Evolutionary conservation across 2,329 filamentous ascomycete species (phyloP).

Genomic region (Sporothrix sp.): DNA sequence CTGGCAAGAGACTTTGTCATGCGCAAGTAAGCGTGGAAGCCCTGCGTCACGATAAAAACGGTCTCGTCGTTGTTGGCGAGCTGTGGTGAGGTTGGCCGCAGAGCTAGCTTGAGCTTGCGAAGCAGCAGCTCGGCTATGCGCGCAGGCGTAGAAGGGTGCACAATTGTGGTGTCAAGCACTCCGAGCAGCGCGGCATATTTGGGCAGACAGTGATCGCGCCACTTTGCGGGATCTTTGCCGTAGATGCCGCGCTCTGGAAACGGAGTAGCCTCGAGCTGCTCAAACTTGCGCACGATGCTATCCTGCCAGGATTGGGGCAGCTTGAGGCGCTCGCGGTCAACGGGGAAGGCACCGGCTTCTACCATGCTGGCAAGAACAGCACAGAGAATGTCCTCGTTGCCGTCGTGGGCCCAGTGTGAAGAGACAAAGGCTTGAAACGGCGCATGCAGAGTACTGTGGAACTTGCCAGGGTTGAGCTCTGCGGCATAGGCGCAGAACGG

Average conservation of each 20-base stretch:
- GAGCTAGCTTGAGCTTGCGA: conserved; percentile 54
- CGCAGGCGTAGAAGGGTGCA: conserved; percentile 57
- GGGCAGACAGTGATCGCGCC: conserved; percentile 53
- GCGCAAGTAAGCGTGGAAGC: conserved; percentile 62
- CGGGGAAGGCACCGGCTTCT: conserved; percentile 43
- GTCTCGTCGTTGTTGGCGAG: conserved; percentile 48
- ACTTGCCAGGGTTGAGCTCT: conserved; percentile 61
- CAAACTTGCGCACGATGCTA: conserved; percentile 61
- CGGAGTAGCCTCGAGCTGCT: conserved; percentile 51
- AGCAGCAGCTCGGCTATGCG: conserved; percentile 57
- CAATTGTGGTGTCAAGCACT: conserved; percentile 49
- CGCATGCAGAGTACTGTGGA: conserved; percentile 66
- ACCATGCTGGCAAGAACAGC: conserved; percentile 59
- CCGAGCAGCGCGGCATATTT: conserved; percentile 59
- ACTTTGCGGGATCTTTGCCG: conserved; percentile 51
- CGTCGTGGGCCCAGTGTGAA: conserved; percentile 57
- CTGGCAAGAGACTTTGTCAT: conserved; percentile 49
- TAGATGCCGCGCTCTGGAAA: conserved; percentile 55
- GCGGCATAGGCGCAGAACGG: conserved; percentile 77
- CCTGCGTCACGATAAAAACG: conserved; percentile 65
- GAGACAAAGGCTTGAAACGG: conserved; percentile 79
- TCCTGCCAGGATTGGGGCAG: conserved; percentile 63
- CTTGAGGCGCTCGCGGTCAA: conserved; percentile 39
- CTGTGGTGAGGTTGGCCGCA: conserved; percentile 47
- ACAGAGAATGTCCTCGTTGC: conserved; percentile 59